Evolutionary conservation across 306 rosid genomes (phyloP).

Genomic region (Oxytropis ochrocephala): DNA sequence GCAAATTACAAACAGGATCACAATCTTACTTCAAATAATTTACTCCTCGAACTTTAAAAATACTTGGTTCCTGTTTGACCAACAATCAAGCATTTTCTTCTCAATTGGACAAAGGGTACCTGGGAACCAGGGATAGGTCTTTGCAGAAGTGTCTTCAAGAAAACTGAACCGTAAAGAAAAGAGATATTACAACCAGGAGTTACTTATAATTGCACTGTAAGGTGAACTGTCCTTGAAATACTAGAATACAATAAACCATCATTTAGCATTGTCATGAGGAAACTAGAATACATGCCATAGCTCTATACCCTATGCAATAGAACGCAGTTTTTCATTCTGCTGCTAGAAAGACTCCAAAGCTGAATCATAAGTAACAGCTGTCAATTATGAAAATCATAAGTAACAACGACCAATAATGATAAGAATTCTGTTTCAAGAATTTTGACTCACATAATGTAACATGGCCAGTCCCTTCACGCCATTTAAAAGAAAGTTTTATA

Average conservation of each 20-base stretch:
- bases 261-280: neutral
- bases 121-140: slow-evolving; percentile 83
- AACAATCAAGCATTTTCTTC: slow-evolving; percentile 66
- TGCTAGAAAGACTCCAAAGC: neutral
- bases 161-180: slow-evolving; percentile 47
- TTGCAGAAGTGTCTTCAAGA: slow-evolving; percentile 65
- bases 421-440: slow-evolving; percentile 5
- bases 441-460: slow-evolving; percentile 56
- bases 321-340: neutral
- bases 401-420: neutral
- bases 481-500: slow-evolving; percentile 58
- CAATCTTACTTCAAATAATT: slow-evolving; percentile 69
- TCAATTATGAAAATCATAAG: no score
- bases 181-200: neutral
- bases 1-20: slow-evolving; percentile 13
- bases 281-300: neutral
- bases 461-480: slow-evolving; percentile 60
- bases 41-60: slow-evolving; percentile 60
- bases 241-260: neutral
- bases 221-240: neutral
- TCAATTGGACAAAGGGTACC: slow-evolving; percentile 71
- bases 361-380: no score
- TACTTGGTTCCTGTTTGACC: slow-evolving; percentile 67
- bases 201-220: neutral
- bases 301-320: neutral